A percentile compares a stretch with the other conserved stretches of the same genome.
Conservation (phyloP, 495 filamentous ascomycete genomes). For the Annulohypoxylon moriforme region DNA sequence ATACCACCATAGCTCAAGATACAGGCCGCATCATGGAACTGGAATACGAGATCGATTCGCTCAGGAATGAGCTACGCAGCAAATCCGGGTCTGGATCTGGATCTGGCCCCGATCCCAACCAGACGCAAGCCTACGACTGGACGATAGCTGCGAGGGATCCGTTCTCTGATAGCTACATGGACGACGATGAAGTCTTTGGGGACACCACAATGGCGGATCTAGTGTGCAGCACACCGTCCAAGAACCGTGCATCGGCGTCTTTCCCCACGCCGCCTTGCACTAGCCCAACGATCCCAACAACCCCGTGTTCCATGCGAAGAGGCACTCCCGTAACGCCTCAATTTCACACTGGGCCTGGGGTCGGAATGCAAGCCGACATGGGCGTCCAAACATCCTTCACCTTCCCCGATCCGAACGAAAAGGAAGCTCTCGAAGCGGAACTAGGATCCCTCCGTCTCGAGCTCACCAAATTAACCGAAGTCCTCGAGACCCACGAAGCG, state of each 20-base stretch:
- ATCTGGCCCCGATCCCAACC: slow-evolving; percentile 41
- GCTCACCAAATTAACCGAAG: slow-evolving; percentile 51
- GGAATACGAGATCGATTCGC: slow-evolving; percentile 53
- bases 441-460: slow-evolving; percentile 55
- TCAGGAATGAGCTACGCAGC: slow-evolving; percentile 47
- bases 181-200: slow-evolving; percentile 52
- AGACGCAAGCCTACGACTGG: slow-evolving; percentile 54
- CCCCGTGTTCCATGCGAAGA: slow-evolving; percentile 36
- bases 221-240: slow-evolving; percentile 56
- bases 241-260: slow-evolving; percentile 46
- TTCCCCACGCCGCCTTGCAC: slow-evolving; percentile 64
- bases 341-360: slow-evolving; percentile 47
- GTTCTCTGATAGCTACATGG: slow-evolving; percentile 55
- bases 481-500: slow-evolving; percentile 52
- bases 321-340: slow-evolving; percentile 53
- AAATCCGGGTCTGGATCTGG: slow-evolving; percentile 43
- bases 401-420: slow-evolving; percentile 56
- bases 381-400: slow-evolving; percentile 11
- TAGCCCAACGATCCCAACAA: slow-evolving; percentile 50
- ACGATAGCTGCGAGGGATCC: slow-evolving; percentile 56
- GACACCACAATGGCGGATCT: slow-evolving; percentile 54
- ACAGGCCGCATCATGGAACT: slow-evolving; percentile 56
- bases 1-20: slow-evolving; percentile 59
- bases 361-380: slow-evolving; percentile 44
- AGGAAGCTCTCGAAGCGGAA: slow-evolving; percentile 53